These are phyloP conservation scores for Hymenotorrendiella dingleyae DNA, from an alignment of 2,329 filamentous ascomycete species.

Conservation along the genomic window DNA sequence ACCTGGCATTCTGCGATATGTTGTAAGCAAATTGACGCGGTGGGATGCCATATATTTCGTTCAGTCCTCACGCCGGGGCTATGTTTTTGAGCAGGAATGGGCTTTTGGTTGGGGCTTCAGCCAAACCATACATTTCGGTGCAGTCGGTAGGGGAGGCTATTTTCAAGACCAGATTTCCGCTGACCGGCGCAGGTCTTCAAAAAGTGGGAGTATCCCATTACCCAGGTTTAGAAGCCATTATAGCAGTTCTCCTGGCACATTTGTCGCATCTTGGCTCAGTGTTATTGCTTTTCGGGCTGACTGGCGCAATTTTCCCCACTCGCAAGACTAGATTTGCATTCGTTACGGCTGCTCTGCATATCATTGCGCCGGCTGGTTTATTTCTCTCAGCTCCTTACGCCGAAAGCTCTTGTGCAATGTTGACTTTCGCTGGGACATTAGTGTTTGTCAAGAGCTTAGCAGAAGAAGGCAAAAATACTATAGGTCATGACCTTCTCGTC, in stretches of 20 bases:
- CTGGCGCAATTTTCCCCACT: slow-evolving; percentile 47
- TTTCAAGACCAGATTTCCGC: not conserved
- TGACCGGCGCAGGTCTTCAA: slow-evolving; percentile 20
- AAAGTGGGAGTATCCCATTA: slow-evolving; percentile 24
- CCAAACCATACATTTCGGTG: slow-evolving; percentile 32
- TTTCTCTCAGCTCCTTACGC: slow-evolving; percentile 85
- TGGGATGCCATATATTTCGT: slow-evolving; percentile 82
- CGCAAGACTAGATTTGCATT: slow-evolving; percentile 49
- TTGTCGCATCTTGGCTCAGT: slow-evolving; percentile 71
- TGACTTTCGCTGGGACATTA: slow-evolving; percentile 70
- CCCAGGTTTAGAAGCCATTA: slow-evolving; percentile 39
- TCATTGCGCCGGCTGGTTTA: slow-evolving; percentile 80
- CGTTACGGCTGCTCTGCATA: slow-evolving; percentile 65
- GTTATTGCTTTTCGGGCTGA: slow-evolving; percentile 63
- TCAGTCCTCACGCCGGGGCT: slow-evolving; percentile 54
- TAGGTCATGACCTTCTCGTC: slow-evolving; percentile 40
- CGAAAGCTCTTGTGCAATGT: slow-evolving; percentile 71
- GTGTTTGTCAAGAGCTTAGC: slow-evolving; percentile 53
- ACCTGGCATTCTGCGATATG: slow-evolving; percentile 16
- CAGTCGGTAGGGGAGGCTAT: slow-evolving; percentile 16
- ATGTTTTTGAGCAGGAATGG: slow-evolving; percentile 78
- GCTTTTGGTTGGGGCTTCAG: slow-evolving; percentile 62
- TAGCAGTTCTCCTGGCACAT: slow-evolving; percentile 65
- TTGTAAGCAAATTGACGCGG: slow-evolving; percentile 50
- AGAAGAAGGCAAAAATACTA: slow-evolving; percentile 30